Base-by-base conservation (phyloP, 2,329 filamentous ascomycete genomes). In the Cryphonectria naterciae region DNA sequence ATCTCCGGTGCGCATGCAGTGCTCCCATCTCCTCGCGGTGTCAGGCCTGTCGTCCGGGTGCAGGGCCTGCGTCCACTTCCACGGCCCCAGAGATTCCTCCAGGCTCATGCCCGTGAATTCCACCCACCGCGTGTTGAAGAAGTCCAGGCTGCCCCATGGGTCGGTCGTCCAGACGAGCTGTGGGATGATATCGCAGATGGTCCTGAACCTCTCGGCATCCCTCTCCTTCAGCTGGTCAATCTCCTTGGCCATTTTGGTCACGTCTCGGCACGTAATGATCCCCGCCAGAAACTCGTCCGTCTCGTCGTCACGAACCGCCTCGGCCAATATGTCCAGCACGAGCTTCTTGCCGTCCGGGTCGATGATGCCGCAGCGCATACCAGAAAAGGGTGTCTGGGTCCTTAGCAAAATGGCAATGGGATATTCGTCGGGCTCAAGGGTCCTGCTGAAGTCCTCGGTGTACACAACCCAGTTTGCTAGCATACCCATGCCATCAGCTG, bases 61-160 rank as follows among this genome's bases (percentile, higher is more conserved):
- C 74, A 94, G 92, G 0, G 89, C 85, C 3, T 84, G 80, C 75
- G 84, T 82, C 91, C 91, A 93, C 1, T 86, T 86, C 32, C 32
- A 41, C 41, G 83, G 76, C 0, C 91, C 92, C 2, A 91, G 74
- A 37, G 89, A 92, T 13, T 90, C 83, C 61, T 91, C 87, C 13
- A 85, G 83, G 0, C 85, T 85, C 35, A 94, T 80, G 0, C 93
- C 91, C 0, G 93, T 95, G 75, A 93, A 95, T n/a, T 88, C 86
- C 76, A 93, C 93, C 91, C 92, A 95, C n/a, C 90, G 84, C 63
- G 88, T 87, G 71, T 92, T 93, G 79, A 91, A 95, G 80, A 93
- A 95, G 75, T 95, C 92, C 74, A 89, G 85, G 37, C 82, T 75
- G 0, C 93, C 92, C 22, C 91, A 87, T 0, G 91, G 85, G 0